phyloP scores from a whole-genome alignment of 345 rosid genomes.

The Brassica incana region DNA sequence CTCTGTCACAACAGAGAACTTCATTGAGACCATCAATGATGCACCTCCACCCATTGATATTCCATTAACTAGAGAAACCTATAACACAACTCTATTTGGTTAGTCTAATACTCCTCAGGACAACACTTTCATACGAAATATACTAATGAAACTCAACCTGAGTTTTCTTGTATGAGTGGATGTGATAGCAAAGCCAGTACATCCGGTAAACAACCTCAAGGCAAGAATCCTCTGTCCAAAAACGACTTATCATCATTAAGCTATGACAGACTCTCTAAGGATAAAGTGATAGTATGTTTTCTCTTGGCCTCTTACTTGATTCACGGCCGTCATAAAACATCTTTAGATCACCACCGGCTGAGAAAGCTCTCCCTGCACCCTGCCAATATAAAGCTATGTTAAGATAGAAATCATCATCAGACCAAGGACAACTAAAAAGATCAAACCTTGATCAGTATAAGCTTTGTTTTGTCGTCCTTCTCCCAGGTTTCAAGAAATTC shows the following conservation, averaged over 20 bases:
- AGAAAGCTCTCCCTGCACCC: conserved; percentile 94
- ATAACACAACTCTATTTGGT: conserved; percentile 2
- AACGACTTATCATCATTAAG: not conserved
- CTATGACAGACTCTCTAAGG: conserved; percentile 1
- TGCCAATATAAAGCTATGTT: conserved; percentile 27
- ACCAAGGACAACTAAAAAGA: not conserved
- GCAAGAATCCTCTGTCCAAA: conserved; percentile 74
- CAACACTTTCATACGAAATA: not conserved
- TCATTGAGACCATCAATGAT: conserved; percentile 88
- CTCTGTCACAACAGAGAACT: conserved; percentile 88
- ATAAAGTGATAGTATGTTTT: not conserved
- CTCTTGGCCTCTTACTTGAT: conserved; percentile 52
- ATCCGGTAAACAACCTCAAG: conserved; percentile 88
- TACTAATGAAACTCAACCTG: conserved; percentile 45
- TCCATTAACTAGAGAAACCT: conserved; percentile 90
- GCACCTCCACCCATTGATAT: conserved; percentile 99
- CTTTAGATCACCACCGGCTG: conserved; percentile 95
- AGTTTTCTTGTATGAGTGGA: conserved; percentile 82
- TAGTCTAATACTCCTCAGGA: not conserved
- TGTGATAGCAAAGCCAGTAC: conserved; percentile 96
- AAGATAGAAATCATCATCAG: not conserved
- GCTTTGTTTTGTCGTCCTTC: conserved; percentile 57
- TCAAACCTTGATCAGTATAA: conserved; percentile 73
- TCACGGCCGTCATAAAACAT: conserved; percentile 81
- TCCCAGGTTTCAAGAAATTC: conserved; percentile 79